Percentiles rank a stretch among this genome's conserved stretches.
phyloP scores from a whole-genome alignment of 805 yeast genomes.

The Candida sanyiensis region DNA sequence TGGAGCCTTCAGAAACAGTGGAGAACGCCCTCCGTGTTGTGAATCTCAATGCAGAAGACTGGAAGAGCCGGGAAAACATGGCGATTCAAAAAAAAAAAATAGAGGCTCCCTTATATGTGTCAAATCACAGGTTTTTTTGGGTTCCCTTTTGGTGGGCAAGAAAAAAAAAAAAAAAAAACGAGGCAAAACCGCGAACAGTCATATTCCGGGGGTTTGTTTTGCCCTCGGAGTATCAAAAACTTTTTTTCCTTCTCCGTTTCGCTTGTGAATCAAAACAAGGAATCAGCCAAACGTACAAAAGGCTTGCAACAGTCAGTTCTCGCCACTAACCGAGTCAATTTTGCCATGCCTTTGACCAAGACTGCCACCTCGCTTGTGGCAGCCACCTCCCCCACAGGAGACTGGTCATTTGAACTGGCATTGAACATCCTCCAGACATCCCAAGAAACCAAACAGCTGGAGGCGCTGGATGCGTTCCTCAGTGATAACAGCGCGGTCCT shows the following conservation, averaged over 20 bases:
- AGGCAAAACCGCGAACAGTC: not conserved
- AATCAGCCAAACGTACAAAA: not conserved
- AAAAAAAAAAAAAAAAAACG: not conserved
- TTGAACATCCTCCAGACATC: conserved; percentile 16
- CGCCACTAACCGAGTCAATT: no score
- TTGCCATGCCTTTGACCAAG: not conserved
- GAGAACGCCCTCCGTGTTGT: no score
- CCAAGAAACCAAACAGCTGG: conserved; percentile 14
- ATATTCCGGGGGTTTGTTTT: not conserved
- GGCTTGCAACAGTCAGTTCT: no score
- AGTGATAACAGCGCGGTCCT: conserved; percentile 12
- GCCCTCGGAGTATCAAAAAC: not conserved
- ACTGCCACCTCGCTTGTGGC: no score
- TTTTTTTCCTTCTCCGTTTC: not conserved
- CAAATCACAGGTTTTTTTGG: no score
- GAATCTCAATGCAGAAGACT: no score
- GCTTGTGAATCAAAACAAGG: not conserved
- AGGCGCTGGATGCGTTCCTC: conserved; percentile 17
- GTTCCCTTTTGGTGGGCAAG: not conserved
- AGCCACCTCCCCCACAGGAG: no score
- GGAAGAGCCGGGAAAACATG: no score
- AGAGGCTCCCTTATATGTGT: no score
- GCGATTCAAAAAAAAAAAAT: no score
- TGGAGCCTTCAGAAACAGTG: conserved; percentile 28
- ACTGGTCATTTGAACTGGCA: conserved; percentile 25